These are phyloP conservation scores for Vitis labrusca DNA, from an alignment of 164 flowering plant species.

Conservation along the genomic window DNA sequence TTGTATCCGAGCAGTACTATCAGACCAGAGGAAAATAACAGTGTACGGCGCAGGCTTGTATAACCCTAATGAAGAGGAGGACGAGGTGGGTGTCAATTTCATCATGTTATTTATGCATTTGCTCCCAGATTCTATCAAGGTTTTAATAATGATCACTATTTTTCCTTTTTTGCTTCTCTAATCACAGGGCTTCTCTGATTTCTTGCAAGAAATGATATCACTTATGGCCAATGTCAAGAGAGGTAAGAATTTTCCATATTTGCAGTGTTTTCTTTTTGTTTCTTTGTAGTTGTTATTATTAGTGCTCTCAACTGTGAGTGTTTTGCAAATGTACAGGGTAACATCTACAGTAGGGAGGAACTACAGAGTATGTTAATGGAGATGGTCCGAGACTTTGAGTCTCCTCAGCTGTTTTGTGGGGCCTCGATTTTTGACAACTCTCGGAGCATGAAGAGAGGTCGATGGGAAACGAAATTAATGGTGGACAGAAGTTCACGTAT, in stretches of 20 bases:
- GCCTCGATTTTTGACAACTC: slow-evolving; percentile 6
- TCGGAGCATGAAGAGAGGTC: slow-evolving; percentile 18
- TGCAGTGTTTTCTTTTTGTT: background rate
- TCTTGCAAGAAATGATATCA: slow-evolving; percentile 53
- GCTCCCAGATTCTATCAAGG: too few species aligned
- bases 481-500: background rate
- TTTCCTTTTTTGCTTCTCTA: background rate
- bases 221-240: slow-evolving; percentile 41
- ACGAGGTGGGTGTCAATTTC: slow-evolving; percentile 36
- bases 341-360: slow-evolving; percentile 42
- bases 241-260: slow-evolving; percentile 29
- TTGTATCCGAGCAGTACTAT: slow-evolving; percentile 47
- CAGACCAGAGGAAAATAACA: slow-evolving; percentile 60
- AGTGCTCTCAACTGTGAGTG: background rate
- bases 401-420: slow-evolving; percentile 10
- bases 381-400: slow-evolving; percentile 35
- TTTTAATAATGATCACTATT: background rate
- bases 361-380: slow-evolving; percentile 26
- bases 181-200: slow-evolving; percentile 54
- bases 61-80: slow-evolving; percentile 54
- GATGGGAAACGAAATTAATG: slow-evolving; percentile 7
- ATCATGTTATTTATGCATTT: background rate
- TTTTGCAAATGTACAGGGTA: slow-evolving; percentile 23
- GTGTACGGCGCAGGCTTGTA: slow-evolving; percentile 79
- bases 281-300: background rate